Conservation (phyloP, 1,284 basidiomycete species). For the Rhodotorula glutinis region DNA sequence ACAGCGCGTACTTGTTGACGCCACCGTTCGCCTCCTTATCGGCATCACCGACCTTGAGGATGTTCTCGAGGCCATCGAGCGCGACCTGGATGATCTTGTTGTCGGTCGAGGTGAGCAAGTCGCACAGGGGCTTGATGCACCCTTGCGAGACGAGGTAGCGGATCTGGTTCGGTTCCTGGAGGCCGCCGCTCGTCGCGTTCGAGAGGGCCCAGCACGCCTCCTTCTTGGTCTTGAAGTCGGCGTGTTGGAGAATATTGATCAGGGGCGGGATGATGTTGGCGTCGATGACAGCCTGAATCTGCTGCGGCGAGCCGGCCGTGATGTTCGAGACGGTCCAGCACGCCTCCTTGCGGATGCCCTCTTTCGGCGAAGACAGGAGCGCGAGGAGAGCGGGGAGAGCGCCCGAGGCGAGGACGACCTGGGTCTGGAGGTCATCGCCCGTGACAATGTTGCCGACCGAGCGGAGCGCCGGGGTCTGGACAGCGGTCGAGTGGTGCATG, state of each 20-base stretch:
- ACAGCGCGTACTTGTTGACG: slow-evolving; percentile 89
- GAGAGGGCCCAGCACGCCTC: slow-evolving; percentile 99
- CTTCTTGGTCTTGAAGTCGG: slow-evolving; percentile 99
- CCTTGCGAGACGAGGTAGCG: slow-evolving; percentile 97
- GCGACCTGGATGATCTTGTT: slow-evolving; percentile 99
- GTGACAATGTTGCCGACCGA: slow-evolving; percentile 99
- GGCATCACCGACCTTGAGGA: slow-evolving; percentile 95
- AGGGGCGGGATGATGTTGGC: slow-evolving; percentile 89
- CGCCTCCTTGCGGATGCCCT: slow-evolving; percentile 88
- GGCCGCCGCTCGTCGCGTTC: slow-evolving; percentile 95
- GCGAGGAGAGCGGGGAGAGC: slow-evolving; percentile 89
- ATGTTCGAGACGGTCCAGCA: slow-evolving; percentile 99
- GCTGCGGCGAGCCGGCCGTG: slow-evolving; percentile 91
- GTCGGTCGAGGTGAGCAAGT: slow-evolving; percentile 94
- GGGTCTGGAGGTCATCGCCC: slow-evolving; percentile 96
- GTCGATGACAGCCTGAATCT: slow-evolving; percentile 80
- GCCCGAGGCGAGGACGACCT: slow-evolving; percentile 95
- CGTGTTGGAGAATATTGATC: slow-evolving; percentile 95
- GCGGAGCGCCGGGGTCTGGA: slow-evolving; percentile 96
- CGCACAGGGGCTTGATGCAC: slow-evolving; percentile 97
- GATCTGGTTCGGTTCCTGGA: slow-evolving; percentile 95
- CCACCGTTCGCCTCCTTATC: slow-evolving; percentile 82
- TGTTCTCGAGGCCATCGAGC: slow-evolving; percentile 98
- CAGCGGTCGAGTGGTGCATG: slow-evolving; percentile 94
- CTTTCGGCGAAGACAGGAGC: slow-evolving; percentile 89